phyloP scores from a whole-genome alignment of 257 asterid species.

The Solanum paucissectum region DNA sequence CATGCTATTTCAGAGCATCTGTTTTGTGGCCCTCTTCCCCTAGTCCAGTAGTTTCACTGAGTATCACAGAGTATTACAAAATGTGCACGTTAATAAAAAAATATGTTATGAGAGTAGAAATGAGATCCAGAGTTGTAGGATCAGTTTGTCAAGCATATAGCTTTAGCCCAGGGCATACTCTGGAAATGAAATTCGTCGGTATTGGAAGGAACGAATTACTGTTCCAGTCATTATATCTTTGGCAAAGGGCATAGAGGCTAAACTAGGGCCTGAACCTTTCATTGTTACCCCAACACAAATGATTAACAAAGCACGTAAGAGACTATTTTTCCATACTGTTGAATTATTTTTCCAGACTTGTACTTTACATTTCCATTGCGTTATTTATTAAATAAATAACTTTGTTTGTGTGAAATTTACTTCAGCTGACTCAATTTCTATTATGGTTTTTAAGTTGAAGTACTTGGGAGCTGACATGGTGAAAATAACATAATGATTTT shows the following conservation, averaged over 20 bases:
- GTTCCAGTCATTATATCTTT: conserved; percentile 53
- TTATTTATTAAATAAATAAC: neutral
- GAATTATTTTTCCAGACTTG: conserved; percentile 6
- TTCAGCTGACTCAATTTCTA: neutral
- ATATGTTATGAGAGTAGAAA: neutral
- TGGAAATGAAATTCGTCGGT: conserved; percentile 39
- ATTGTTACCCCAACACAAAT: conserved; percentile 80
- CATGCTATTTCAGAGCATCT: conserved; percentile 55
- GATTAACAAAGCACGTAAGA: conserved; percentile 77
- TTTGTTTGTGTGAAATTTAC: neutral
- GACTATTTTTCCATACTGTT: neutral
- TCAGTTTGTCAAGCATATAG: neutral
- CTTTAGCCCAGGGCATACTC: too few relatives aligned
- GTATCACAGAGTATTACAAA: conserved; percentile 12
- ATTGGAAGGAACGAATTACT: conserved; percentile 71
- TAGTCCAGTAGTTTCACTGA: conserved; percentile 75
- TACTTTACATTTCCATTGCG: neutral
- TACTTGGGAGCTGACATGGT: neutral
- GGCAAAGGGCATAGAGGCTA: conserved; percentile 85
- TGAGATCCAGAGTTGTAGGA: conserved; percentile 22
- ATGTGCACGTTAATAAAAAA: neutral
- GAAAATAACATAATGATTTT: neutral
- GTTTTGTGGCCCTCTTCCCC: conserved; percentile 76
- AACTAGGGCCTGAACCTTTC: conserved; percentile 50
- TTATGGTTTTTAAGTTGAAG: neutral